Percentiles rank a stretch among this genome's conserved stretches.
Conservation (phyloP, 257 asterid species). For the Fraxinus cuspidata region DNA sequence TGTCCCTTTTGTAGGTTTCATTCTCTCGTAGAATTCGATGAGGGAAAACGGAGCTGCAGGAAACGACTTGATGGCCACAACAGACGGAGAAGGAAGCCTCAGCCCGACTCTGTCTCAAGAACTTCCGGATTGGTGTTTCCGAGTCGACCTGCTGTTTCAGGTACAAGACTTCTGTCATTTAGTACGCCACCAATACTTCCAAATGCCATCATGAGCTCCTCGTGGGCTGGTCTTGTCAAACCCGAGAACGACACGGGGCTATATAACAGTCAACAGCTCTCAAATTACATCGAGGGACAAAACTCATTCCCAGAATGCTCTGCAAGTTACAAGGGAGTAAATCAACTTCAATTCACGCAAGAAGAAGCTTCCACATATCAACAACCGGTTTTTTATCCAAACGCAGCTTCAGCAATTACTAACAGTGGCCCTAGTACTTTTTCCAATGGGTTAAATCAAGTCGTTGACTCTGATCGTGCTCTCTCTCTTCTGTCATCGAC, state of each 20-base stretch:
- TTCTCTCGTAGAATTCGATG: slow-evolving; percentile 82
- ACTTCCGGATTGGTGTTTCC: slow-evolving; percentile 47
- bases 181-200: slow-evolving; percentile 46
- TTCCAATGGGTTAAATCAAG: slow-evolving; percentile 45
- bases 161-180: slow-evolving; percentile 56
- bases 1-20: slow-evolving; percentile 60
- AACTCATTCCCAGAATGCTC: slow-evolving; percentile 38
- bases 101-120: slow-evolving; percentile 50
- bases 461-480: slow-evolving; percentile 69
- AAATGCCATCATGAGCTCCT: slow-evolving; percentile 41
- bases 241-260: slow-evolving; percentile 36
- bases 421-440: slow-evolving; percentile 37
- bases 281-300: slow-evolving; percentile 38
- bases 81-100: slow-evolving; percentile 88
- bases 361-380: slow-evolving; percentile 38
- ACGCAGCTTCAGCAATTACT: slow-evolving; percentile 26
- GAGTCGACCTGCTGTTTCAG: slow-evolving; percentile 42
- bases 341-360: slow-evolving; percentile 53
- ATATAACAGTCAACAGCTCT: slow-evolving; percentile 39
- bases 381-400: slow-evolving; percentile 41
- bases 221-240: slow-evolving; percentile 48
- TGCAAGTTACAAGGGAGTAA: slow-evolving; percentile 34
- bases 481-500: slow-evolving; percentile 99
- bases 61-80: slow-evolving; percentile 93
- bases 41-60: slow-evolving; percentile 89